phyloP scores from a whole-genome alignment of 345 rosid genomes.

The Euphorbia pulcherrima region DNA sequence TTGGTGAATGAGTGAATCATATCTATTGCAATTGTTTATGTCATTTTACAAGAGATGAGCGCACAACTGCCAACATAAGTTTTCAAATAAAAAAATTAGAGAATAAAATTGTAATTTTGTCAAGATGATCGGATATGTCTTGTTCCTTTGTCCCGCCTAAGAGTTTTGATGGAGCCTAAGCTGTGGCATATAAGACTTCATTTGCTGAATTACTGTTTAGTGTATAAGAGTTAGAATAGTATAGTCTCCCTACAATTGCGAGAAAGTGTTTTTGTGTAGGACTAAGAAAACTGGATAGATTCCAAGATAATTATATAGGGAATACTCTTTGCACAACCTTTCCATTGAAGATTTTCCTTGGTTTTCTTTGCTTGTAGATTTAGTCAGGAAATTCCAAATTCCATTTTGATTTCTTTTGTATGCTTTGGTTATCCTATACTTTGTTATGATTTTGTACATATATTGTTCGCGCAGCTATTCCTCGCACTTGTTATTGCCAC shows the following conservation, averaged over 20 bases:
- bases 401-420: background rate
- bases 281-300: too few species aligned
- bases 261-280: background rate
- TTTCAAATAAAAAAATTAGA: too few species aligned
- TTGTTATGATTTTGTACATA: background rate
- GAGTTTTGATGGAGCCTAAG: background rate
- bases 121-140: background rate
- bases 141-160: background rate
- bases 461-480: constrained; percentile 55
- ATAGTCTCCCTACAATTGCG: background rate
- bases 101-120: too few species aligned
- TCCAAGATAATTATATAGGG: background rate
- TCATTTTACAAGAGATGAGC: background rate
- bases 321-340: background rate
- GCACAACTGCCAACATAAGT: too few species aligned
- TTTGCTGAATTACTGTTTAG: too few species aligned
- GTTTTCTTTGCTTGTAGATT: background rate
- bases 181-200: background rate
- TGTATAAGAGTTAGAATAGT: background rate
- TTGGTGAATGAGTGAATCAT: background rate
- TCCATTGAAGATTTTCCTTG: background rate
- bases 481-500: constrained; percentile 65
- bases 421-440: background rate
- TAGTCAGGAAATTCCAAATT: background rate
- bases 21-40: background rate